Evolutionary conservation across 495 filamentous ascomycete genomes (phyloP), one percentile per base, ranked within the genome.

Genomic region (Hypoxylon perforatum): DNA sequence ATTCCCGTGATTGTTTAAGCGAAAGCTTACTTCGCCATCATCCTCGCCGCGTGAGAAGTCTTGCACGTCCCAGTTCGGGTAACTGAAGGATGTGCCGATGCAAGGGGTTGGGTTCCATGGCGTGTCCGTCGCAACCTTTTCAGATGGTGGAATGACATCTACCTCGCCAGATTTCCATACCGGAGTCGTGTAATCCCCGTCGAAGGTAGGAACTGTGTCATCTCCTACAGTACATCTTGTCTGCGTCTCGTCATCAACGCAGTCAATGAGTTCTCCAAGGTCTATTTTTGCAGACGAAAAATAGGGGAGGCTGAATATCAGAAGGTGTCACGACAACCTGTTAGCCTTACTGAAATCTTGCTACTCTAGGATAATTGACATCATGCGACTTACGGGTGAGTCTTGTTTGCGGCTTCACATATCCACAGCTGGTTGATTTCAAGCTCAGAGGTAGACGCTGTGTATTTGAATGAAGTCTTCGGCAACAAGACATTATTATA

Each of bases 61-160:
- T 45, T 65, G 44, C 3, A 69, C 45, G 25, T 69, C 61, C 66
- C 66, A 69, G 45, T 69, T 57, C 15, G 66, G 66, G 19, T 69
- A 69, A 41, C 66, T 69, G 11, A 69, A 69, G 0, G 66, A 69
- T 1, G 36, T 28, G 3, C 66, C 66, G 5, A 69, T 57, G 19
- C 66, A 69, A 3, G 66, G 66, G 33, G 66, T 65, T 25, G 54
- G 48, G 18, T 69, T 69, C 66, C 66, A 69, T 22, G 66, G 66
- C 11, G 61, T 60, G 3, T 30, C 57, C 22, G 12, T 8, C 8
- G 12, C 46, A 4, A 18, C 25, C 9, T 47, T 22, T 7, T 41
- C n/a, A 12, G 60, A 61, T n/a, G 61, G 66, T 28, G 66, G 61
- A n/a, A 69, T 65, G 41, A 61, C 39, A n/a, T 57, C 61, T 22